phyloP scores from a whole-genome alignment of 352 stramenopile genomes.

The Thalassiosira pacifica region DNA sequence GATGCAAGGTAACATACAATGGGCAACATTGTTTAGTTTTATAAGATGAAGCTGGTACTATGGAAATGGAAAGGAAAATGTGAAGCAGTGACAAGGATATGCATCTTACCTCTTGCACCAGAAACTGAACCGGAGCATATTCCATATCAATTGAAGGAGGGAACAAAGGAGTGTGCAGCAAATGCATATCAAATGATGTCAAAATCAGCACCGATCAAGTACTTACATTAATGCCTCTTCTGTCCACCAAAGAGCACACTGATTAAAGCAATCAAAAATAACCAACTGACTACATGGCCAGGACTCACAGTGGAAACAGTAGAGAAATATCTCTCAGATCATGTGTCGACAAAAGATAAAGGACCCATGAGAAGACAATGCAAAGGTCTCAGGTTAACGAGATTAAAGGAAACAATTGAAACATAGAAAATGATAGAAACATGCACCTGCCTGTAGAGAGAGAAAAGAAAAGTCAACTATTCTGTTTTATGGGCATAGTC shows the following conservation, averaged over 20 bases:
- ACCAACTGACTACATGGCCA: slow-evolving; percentile 29
- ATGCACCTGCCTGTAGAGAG: too few species aligned
- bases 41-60: not conserved
- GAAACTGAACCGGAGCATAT: too few species aligned
- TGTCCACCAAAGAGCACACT: slow-evolving; percentile 6
- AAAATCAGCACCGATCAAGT: not conserved
- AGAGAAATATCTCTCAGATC: slow-evolving; percentile 9
- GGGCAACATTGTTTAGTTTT: slow-evolving; percentile 1
- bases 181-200: slow-evolving; percentile 9
- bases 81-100: not conserved
- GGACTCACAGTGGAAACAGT: slow-evolving; percentile 21
- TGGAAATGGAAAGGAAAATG: not conserved
- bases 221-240: not conserved
- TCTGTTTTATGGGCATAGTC: not conserved
- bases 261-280: slow-evolving; percentile 41
- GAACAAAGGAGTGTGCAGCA: too few species aligned
- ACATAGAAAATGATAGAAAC: too few species aligned
- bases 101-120: not conserved
- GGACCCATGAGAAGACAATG: slow-evolving; percentile 23
- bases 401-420: too few species aligned
- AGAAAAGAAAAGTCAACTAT: not conserved
- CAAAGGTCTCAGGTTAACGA: not conserved
- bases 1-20: slow-evolving; percentile 26
- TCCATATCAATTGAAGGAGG: too few species aligned
- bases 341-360: slow-evolving; percentile 5